Evolutionary conservation across 2,329 filamentous ascomycete species (phyloP).

Genomic region (Penicillium sp.): DNA sequence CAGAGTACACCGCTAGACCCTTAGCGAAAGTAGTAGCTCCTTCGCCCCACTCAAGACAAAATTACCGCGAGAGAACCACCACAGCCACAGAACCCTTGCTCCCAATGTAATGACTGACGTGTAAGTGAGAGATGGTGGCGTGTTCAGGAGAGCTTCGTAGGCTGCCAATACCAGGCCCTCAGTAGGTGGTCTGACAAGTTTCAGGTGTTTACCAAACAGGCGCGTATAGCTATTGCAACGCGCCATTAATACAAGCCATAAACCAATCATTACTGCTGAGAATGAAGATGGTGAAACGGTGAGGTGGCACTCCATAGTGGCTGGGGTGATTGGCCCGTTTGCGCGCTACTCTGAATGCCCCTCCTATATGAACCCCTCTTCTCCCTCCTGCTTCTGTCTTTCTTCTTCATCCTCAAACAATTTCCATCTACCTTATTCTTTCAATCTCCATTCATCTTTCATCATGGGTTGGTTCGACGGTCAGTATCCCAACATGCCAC

Average conservation of each 20-base stretch:
- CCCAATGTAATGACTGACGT: not conserved
- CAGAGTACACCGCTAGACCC: not conserved
- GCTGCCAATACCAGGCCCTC: not conserved
- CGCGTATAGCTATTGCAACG: not conserved
- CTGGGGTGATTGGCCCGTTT: slow-evolving; percentile 2
- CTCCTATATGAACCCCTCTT: slow-evolving; percentile 3
- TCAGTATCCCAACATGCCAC: not conserved
- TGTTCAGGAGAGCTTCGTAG: not conserved
- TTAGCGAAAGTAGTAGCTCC: not conserved
- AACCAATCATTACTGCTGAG: not conserved
- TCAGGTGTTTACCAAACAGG: not conserved
- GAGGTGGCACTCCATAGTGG: not conserved
- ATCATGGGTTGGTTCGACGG: slow-evolving; percentile 6
- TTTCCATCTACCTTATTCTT: not conserved
- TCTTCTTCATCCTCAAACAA: not conserved
- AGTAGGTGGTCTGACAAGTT: not conserved
- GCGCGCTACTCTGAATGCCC: not conserved
- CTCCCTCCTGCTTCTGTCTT: not conserved
- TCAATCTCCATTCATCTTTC: not conserved
- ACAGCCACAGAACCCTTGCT: not conserved
- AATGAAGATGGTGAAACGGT: slow-evolving; percentile 1
- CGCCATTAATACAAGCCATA: not conserved
- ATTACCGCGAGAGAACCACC: not conserved
- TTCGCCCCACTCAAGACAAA: not conserved
- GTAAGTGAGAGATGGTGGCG: not conserved